Base-by-base conservation (phyloP, 2,329 filamentous ascomycete genomes). In the Cordyceps cateniannulata region DNA sequence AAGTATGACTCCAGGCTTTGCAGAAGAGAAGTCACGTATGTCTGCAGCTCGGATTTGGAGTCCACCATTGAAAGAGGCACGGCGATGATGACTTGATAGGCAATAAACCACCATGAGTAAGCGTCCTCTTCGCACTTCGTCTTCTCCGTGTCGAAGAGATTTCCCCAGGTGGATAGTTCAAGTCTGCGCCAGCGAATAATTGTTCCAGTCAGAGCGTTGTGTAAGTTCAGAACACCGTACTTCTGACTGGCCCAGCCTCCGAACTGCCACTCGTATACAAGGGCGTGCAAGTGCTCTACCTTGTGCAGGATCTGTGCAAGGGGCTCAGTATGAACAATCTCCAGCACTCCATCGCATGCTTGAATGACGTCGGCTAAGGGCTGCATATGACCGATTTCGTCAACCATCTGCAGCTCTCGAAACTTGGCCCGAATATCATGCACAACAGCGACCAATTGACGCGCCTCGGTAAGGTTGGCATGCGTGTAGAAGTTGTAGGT, bases 61-160 rank as follows among this genome's bases (percentile, higher is more conserved):
- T 85, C 80, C 1, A 83, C 77, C 63, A 93, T 81, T 22, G 84
- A 82, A 59, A 90, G 78, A 0, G 93, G 89, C 10, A 87, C 88
- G 3, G 86, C 88, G 66, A 99, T 83, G 47, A 96, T 85, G 5
- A 88, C 91, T 73, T 98, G 91, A 69, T 97, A 99, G 1, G 93
- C 92, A 62, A 98, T 83, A 68, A 97, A 99, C 88, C 93, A 99
- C 95, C 95, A 99, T 18, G 89, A 88, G 67, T 86, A 87, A 2
- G 93, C 92, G 69, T 91, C 88, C 53, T 90, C 83, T 24, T 87
- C 79, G 67, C 87, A 92, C 67, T 89, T 91, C 58, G 84, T 81
- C 42, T 86, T 81, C 72, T 99, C 95, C 71, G 90, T 85, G 66
- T 96, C 91, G 63, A 99, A 88, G 3, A 99, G 75, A 47, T 88